These are phyloP conservation scores for Erythrobasidium hasegawianum DNA, from an alignment of 1,284 basidiomycete species.

Conservation along the genomic window DNA sequence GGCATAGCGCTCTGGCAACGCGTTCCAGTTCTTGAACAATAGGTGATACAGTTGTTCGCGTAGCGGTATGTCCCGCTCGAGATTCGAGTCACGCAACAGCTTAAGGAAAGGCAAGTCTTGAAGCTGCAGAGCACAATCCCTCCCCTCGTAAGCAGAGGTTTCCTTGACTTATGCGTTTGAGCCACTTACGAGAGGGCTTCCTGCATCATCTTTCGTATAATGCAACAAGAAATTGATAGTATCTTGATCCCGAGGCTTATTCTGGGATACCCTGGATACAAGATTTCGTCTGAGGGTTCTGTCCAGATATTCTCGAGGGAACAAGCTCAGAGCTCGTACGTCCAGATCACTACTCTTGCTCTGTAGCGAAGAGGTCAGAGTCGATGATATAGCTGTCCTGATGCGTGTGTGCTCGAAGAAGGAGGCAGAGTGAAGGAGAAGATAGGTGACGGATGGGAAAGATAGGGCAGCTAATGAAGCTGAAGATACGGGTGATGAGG, in stretches of 20 bases:
- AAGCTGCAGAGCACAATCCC: too few relatives aligned
- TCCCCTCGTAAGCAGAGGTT: too few relatives aligned
- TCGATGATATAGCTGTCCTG: slow-evolving; percentile 5
- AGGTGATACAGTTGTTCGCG: slow-evolving; percentile 18
- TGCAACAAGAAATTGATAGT: not conserved
- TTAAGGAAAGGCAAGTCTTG: slow-evolving; percentile 8
- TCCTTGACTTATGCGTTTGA: too few relatives aligned
- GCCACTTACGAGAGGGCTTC: slow-evolving; percentile 12
- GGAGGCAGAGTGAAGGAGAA: slow-evolving; percentile 37
- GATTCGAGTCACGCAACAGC: too few relatives aligned
- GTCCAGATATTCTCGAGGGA: slow-evolving; percentile 11
- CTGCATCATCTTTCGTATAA: slow-evolving; percentile 24
- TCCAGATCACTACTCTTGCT: not conserved
- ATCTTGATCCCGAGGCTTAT: not conserved
- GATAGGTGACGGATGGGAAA: slow-evolving; percentile 11
- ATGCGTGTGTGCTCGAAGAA: slow-evolving; percentile 39
- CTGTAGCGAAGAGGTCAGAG: not conserved
- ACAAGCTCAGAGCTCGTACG: not conserved
- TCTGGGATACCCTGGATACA: not conserved
- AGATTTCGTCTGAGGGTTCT: slow-evolving; percentile 9
- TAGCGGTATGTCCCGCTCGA: not conserved
- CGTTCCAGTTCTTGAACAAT: slow-evolving; percentile 18
- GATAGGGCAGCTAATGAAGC: not conserved
- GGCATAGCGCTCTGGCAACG: slow-evolving; percentile 5
- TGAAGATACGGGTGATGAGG: not conserved